Evolutionary conservation across 306 rosid species (phyloP).

Genomic region (Pyrus bretschneideri): DNA sequence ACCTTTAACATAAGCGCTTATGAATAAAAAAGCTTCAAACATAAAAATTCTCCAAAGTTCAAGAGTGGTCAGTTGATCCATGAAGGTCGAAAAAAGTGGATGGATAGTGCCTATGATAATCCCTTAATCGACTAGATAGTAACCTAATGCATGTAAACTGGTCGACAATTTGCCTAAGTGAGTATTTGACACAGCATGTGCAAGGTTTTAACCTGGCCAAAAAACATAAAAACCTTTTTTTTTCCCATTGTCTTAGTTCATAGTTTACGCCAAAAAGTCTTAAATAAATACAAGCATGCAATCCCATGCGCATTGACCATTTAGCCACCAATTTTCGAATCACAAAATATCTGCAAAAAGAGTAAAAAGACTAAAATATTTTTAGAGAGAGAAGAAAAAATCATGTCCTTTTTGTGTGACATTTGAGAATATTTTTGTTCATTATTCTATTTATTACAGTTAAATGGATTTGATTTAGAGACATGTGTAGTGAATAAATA

Average conservation of each 20-base stretch:
- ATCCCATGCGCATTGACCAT: conserved; percentile 3
- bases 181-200: no score
- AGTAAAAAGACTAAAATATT: neutral
- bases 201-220: no score
- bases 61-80: no score
- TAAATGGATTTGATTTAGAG: no score
- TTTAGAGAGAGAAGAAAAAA: neutral
- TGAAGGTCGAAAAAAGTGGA: no score
- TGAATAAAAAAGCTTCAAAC: neutral
- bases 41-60: neutral
- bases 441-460: no score
- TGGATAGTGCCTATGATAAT: no score
- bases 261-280: no score
- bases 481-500: rapidly evolving
- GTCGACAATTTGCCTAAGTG: rapidly evolving
- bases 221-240: no score
- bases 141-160: no score
- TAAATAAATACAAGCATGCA: neutral
- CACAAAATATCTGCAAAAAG: neutral
- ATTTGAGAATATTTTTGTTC: rapidly evolving
- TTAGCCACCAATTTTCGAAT: neutral
- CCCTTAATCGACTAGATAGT: no score
- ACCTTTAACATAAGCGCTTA: neutral
- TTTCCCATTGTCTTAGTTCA: neutral
- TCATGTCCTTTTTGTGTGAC: no score